Evolutionary conservation across 2,329 filamentous ascomycete species (phyloP), one percentile per base, ranked within the genome.

Genomic region (Aspergillus ustus): DNA sequence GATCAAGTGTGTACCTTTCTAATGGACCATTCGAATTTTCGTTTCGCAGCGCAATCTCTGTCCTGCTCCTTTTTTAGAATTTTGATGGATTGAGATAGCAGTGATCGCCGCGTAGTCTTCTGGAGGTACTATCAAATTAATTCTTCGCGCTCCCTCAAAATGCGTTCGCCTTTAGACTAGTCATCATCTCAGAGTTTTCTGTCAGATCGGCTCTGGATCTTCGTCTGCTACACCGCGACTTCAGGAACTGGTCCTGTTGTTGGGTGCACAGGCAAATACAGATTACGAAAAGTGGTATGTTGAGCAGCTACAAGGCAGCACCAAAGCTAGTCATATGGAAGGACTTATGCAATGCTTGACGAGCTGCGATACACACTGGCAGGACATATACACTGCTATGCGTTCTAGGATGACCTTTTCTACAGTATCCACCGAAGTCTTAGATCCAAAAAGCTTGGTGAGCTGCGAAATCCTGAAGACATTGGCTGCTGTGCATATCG

Each of bases 201-300:
- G 25, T 4, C n/a, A 40, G 6, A 15, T 8, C 9, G 22, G n/a
- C n/a, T 1, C 43, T 48, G 7, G 43, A 28, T 25, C 52, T 2
- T 9, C 17, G 11, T 11, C n/a, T 1, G 17, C 52, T 11, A n/a
- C 7, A 2, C 13, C 37, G 17, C 52, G 52, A 19, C 48, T 65
- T 28, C 13, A 37, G 7, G 19, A 49, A 44, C 51, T 67, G 22
- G 34, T 66, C 19, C 25, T 43, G 31, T 17, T 22, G 8, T 19
- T 69, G 28, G 50, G 13, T 7, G 49, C 29, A 2, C 53, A 66
- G 31, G 55, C 67, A 19, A 54, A 28, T 20, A 67, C 66, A 8
- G n/a, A 52, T 8, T 67, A 65, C 50, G 64, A 67, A 45, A 57
- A 51, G 34, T 19, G 52, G 20, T 69, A 69, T 22, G 58, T 67